phyloP scores from a whole-genome alignment of 805 yeast species.

The Metschnikowia bowlesiae region DNA sequence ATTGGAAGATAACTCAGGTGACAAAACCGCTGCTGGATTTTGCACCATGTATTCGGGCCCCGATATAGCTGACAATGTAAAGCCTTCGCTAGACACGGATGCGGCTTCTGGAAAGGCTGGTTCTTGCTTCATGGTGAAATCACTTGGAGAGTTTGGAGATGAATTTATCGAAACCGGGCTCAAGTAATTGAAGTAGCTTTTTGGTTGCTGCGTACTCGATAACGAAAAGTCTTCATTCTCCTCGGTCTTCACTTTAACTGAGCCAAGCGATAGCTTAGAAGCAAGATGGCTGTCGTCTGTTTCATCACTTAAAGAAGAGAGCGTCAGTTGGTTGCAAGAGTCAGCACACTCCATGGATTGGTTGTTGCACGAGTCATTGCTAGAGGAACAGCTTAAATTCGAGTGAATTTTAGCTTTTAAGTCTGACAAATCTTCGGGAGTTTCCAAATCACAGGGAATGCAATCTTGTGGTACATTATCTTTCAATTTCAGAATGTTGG shows the following conservation, averaged over 20 bases:
- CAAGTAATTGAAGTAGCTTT: slow-evolving; percentile 31
- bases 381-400: slow-evolving; percentile 4
- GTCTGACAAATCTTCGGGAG: slow-evolving; percentile 12
- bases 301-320: slow-evolving; percentile 2
- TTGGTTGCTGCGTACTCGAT: slow-evolving; percentile 7
- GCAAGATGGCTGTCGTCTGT: slow-evolving; percentile 4
- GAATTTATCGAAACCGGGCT: slow-evolving; percentile 43
- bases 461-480: slow-evolving; percentile 8
- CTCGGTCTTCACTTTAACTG: slow-evolving; percentile 9
- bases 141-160: slow-evolving; percentile 36
- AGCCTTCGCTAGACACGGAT: slow-evolving; percentile 1
- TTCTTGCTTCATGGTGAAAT: slow-evolving; percentile 29
- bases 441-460: slow-evolving; percentile 7
- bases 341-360: not conserved
- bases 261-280: not conserved
- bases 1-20: slow-evolving; percentile 10
- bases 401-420: slow-evolving; percentile 13
- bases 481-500: slow-evolving; percentile 22
- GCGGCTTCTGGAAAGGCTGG: slow-evolving; percentile 6
- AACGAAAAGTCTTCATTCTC: slow-evolving; percentile 6
- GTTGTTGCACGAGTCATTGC: not conserved
- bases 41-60: slow-evolving; percentile 38
- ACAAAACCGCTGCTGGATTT: slow-evolving; percentile 46
- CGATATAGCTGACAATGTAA: slow-evolving; percentile 15
- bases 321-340: slow-evolving; percentile 1